Conservation (phyloP, 495 filamentous ascomycete genomes). For the Immersiella caudata region DNA sequence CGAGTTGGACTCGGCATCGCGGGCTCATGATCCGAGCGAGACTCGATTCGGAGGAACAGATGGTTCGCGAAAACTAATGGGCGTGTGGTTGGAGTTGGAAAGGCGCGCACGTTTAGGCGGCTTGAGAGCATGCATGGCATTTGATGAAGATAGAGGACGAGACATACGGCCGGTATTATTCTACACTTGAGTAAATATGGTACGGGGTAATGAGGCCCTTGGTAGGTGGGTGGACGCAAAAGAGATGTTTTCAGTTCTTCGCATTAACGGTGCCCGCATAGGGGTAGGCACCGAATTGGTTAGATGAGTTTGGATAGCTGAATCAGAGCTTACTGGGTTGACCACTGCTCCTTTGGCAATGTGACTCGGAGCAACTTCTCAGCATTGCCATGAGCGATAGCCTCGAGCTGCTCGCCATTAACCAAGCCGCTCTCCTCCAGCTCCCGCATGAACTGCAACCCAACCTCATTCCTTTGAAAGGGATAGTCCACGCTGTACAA, state of each 20-base stretch:
- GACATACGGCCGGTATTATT: neutral
- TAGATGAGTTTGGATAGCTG: conserved; percentile 1
- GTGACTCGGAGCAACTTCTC: conserved; percentile 48
- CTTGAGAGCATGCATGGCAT: neutral
- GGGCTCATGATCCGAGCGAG: conserved; percentile 1
- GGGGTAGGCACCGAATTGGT: neutral
- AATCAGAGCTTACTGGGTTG: neutral
- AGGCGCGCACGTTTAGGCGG: too few species aligned
- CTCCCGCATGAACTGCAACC: conserved; percentile 50
- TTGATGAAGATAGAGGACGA: neutral
- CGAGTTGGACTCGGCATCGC: conserved; percentile 13
- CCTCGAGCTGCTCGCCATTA: conserved; percentile 52
- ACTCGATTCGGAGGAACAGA: neutral
- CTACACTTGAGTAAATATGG: neutral
- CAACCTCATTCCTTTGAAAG: conserved; percentile 51
- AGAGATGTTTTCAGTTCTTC: neutral
- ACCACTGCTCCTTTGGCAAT: neutral
- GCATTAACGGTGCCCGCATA: neutral
- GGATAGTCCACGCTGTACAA: conserved; percentile 66
- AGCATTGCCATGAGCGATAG: conserved; percentile 60
- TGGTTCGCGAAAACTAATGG: neutral
- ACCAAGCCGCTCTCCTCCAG: conserved; percentile 56
- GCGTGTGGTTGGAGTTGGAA: neutral
- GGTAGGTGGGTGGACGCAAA: neutral
- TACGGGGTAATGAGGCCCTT: conserved; percentile 2